phyloP scores from a whole-genome alignment of 1,284 basidiomycete genomes.

The Ceratobasidium papillatum region DNA sequence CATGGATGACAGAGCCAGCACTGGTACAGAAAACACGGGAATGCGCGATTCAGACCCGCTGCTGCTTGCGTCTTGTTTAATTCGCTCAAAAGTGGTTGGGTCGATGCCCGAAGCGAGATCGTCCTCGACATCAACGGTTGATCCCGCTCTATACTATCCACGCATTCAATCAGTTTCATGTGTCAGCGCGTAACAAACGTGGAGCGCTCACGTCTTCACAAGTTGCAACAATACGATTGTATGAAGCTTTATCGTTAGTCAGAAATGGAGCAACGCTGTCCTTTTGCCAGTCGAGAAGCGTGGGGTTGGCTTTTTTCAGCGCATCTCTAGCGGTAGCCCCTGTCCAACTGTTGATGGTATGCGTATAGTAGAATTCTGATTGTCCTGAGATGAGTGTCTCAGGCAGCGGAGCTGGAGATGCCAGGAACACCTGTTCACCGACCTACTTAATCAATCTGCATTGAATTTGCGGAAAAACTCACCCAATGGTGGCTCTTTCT shows the following conservation, averaged over 20 bases:
- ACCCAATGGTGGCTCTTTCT: constrained; percentile 48
- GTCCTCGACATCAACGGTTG: constrained; percentile 46
- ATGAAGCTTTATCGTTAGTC: constrained; percentile 42
- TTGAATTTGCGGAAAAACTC: constrained; percentile 8
- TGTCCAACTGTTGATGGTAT: constrained; percentile 46
- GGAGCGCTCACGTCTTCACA: constrained; percentile 46
- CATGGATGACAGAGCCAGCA: constrained; percentile 46
- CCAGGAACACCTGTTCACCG: constrained; percentile 47
- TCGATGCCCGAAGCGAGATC: constrained; percentile 46
- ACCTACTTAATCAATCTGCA: not conserved
- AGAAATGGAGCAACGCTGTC: constrained; percentile 46
- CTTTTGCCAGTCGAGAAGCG: constrained; percentile 44
- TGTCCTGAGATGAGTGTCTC: constrained; percentile 47
- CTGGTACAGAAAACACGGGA: constrained; percentile 44
- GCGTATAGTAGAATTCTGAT: constrained; percentile 46
- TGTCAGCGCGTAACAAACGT: not conserved
- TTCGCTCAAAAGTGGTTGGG: constrained; percentile 39
- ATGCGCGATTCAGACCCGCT: constrained; percentile 13
- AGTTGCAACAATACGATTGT: constrained; percentile 45
- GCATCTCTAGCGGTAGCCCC: constrained; percentile 42
- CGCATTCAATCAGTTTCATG: not conserved
- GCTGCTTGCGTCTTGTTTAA: constrained; percentile 10
- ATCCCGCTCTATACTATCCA: constrained; percentile 47
- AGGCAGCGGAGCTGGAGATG: constrained; percentile 48
- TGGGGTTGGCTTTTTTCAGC: not conserved